Conservation (phyloP, 2,329 filamentous ascomycete genomes). For the Exserohilum rostratum region DNA sequence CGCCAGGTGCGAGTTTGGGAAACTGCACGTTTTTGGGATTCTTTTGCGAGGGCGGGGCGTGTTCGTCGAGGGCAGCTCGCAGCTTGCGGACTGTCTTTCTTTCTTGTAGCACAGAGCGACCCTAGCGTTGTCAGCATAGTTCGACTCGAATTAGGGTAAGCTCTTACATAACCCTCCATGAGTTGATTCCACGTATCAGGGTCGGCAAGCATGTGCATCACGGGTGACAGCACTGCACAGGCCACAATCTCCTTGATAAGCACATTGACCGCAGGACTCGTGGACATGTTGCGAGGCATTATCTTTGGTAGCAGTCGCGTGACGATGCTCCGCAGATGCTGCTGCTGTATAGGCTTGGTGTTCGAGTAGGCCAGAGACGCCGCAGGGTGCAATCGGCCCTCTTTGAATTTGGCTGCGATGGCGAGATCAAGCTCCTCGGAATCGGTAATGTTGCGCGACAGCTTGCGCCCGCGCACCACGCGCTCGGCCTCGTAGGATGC, state of each 20-base stretch:
- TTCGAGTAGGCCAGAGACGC: slow-evolving; percentile 84
- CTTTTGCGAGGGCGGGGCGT: slow-evolving; percentile 81
- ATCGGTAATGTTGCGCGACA: slow-evolving; percentile 90
- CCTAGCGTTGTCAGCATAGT: slow-evolving; percentile 50
- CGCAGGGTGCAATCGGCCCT: slow-evolving; percentile 86
- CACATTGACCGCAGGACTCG: slow-evolving; percentile 79
- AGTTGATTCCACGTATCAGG: slow-evolving; percentile 98
- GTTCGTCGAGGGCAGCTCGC: slow-evolving; percentile 88
- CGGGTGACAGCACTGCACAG: slow-evolving; percentile 85
- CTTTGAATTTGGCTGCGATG: slow-evolving; percentile 90
- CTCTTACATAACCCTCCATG: slow-evolving; percentile 76
- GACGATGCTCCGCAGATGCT: slow-evolving; percentile 80
- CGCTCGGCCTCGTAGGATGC: slow-evolving; percentile 92
- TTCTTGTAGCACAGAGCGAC: slow-evolving; percentile 87
- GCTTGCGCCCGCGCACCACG: slow-evolving; percentile 81
- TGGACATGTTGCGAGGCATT: slow-evolving; percentile 74
- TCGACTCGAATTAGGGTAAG: slow-evolving; percentile 13
- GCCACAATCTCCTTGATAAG: slow-evolving; percentile 89
- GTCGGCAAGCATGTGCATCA: slow-evolving; percentile 80
- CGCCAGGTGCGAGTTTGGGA: slow-evolving; percentile 78
- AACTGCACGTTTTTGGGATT: slow-evolving; percentile 70
- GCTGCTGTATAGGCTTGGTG: slow-evolving; percentile 83
- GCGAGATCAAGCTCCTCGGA: slow-evolving; percentile 94
- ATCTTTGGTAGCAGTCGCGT: slow-evolving; percentile 74
- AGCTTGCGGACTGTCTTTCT: slow-evolving; percentile 92